Base-by-base conservation (phyloP, 2,329 filamentous ascomycete species). In the Fusarium sp. region DNA sequence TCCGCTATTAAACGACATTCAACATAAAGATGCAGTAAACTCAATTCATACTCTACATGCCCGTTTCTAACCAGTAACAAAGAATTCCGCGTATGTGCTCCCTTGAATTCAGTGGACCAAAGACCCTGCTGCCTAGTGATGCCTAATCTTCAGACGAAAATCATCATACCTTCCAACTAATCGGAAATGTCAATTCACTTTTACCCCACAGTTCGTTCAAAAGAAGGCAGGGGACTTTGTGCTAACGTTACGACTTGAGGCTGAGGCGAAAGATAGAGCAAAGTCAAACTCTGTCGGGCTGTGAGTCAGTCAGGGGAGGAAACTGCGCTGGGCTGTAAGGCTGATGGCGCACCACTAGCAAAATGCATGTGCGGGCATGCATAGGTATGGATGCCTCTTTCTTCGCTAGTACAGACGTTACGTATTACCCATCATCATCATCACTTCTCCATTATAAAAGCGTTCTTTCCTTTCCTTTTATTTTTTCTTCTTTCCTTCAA, bases 51-150 rank as follows among this genome's bases (percentile, higher is more conserved):
- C 25, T 25, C 8, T 25, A 38, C 2, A 18, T 9, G 32, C 34
- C 34, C 18, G 18, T 49, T 6, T 9, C 24, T 18, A 27, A 8
- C 32, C 49, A 52, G 18, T 52, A 27, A 40, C 25, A 52, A 15
- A 16, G 16, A 6, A 14, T 27, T 38, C 47, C 4, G n/a, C 14
- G 42, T 32, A 10, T 22, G 34, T 38, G 32, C 32, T 38, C 34
- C 34, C 18, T 6, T n/a, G 18, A n/a, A 20, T 27, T 20, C 47
- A 51, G 30, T 38, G 47, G 47, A 51, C 29, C 20, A 49, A 66
- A 45, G 61, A 30, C 66, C 43, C 47, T 66, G 63, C 63, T 66
- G 63, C 63, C 63, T 66, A 53, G 49, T 66, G 63, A 66, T 66
- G 63, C 63, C 63, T 66, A 40, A 50, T 50, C 25, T 22, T 27